phyloP scores from a whole-genome alignment of 2,329 filamentous ascomycete species.

The Colletotrichum sp. region DNA sequence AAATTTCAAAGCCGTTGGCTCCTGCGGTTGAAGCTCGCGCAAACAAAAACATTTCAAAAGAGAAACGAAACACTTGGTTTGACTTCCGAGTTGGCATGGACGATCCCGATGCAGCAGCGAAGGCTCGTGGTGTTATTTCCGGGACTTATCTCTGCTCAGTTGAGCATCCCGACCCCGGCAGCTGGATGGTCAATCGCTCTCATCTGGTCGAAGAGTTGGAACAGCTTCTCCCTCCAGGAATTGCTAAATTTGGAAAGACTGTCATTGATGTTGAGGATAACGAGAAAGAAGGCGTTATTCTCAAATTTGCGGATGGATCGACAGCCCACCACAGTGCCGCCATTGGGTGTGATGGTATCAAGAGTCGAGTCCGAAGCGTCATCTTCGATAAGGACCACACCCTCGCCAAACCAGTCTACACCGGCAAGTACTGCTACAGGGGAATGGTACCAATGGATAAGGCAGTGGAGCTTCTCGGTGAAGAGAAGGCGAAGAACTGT shows the following conservation, averaged over 20 bases:
- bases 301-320: conserved; percentile 32
- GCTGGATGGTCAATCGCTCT: background rate
- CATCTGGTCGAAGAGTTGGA: conserved; percentile 38
- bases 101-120: background rate
- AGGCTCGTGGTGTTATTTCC: background rate
- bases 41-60: background rate
- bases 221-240: conserved; percentile 33
- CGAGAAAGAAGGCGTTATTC: background rate
- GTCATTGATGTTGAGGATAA: background rate
- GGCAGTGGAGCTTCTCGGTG: conserved; percentile 53
- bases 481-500: conserved; percentile 31
- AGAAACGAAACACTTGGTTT: conserved; percentile 23
- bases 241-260: background rate
- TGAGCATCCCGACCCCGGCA: background rate
- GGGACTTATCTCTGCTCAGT: background rate
- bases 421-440: conserved; percentile 63
- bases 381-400: conserved; percentile 28
- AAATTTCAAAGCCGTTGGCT: background rate
- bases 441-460: conserved; percentile 50
- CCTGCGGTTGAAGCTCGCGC: background rate
- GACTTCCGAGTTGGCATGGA: conserved; percentile 15
- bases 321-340: conserved; percentile 38
- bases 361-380: conserved; percentile 40
- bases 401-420: conserved; percentile 28
- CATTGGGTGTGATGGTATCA: conserved; percentile 47